Evolutionary conservation across 306 rosid species (phyloP).

Genomic region (Cucumis melo): DNA sequence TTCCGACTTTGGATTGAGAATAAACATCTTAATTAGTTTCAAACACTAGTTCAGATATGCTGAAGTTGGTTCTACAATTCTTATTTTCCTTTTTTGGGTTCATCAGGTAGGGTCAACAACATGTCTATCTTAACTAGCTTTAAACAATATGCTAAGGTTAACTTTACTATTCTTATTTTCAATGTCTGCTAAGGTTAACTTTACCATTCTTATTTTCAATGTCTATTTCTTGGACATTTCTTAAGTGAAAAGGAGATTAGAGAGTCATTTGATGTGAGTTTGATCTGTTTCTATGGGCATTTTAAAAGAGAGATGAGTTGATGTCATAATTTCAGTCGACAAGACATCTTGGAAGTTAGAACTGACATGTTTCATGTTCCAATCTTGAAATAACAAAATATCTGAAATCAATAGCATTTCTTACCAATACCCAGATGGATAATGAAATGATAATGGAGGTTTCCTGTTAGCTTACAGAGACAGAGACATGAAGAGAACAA

Average conservation of each 20-base stretch:
- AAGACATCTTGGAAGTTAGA: neutral
- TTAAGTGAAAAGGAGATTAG: neutral
- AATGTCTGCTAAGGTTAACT: neutral
- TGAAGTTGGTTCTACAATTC: too few species aligned
- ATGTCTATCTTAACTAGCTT: too few species aligned
- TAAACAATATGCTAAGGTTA: too few species aligned
- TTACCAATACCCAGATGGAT: neutral
- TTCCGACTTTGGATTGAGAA: too few species aligned
- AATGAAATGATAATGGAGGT: neutral
- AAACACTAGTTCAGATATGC: too few species aligned
- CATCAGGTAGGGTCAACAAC: too few species aligned
- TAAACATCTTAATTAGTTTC: too few species aligned
- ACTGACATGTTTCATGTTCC: neutral
- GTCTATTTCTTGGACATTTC: neutral
- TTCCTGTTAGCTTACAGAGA: neutral
- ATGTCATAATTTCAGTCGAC: neutral
- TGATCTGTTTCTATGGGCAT: neutral
- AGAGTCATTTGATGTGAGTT: neutral
- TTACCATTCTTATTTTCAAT: neutral
- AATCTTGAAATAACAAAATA: neutral
- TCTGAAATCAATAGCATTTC: neutral
- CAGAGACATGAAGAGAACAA: neutral
- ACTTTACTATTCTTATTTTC: neutral
- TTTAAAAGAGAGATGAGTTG: neutral
- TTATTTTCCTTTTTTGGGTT: too few species aligned